A percentile compares a stretch with the other conserved stretches of the same genome.
Evolutionary conservation across 371 early-diverging fungal species (phyloP).

Genomic region (Apophysomyces variabilis): DNA sequence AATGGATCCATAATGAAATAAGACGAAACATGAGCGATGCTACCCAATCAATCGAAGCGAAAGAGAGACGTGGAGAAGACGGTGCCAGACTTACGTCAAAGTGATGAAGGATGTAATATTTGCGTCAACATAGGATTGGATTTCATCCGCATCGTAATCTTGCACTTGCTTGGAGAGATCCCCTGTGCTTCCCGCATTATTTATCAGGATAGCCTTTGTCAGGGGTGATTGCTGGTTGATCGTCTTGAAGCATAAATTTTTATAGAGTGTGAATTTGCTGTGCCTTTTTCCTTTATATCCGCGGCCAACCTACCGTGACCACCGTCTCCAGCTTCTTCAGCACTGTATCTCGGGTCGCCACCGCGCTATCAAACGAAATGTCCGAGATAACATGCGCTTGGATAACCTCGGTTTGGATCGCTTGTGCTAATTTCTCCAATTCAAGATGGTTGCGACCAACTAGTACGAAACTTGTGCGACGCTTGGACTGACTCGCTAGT

Average conservation of each 20-base stretch:
- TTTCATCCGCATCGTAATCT: constrained; percentile 54
- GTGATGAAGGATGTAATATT: constrained; percentile 63
- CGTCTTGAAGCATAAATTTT: not conserved
- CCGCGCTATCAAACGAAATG: constrained; percentile 24
- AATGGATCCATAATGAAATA: not conserved
- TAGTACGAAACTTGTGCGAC: constrained; percentile 49
- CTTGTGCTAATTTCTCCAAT: constrained; percentile 25
- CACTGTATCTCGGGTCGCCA: constrained; percentile 21
- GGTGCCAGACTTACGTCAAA: constrained; percentile 42
- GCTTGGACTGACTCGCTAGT: constrained; percentile 28
- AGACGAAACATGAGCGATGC: not conserved
- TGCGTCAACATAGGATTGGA: constrained; percentile 57
- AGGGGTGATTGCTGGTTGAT: constrained; percentile 20
- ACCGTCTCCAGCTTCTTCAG: constrained; percentile 17
- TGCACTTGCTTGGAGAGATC: constrained; percentile 68
- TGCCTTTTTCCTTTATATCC: not conserved
- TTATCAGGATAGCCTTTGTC: constrained; percentile 65
- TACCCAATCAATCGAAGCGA: not conserved
- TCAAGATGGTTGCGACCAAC: constrained; percentile 54
- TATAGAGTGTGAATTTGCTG: too few species aligned
- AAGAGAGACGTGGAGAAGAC: not conserved
- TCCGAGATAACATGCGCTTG: constrained; percentile 22
- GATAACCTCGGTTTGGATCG: constrained; percentile 12
- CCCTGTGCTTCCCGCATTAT: constrained; percentile 86
- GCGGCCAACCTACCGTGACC: constrained; percentile 9